Percentiles rank a stretch among this genome's conserved stretches.
Evolutionary conservation across 2,329 filamentous ascomycete species (phyloP).

Genomic region (Aspergillus sp.): DNA sequence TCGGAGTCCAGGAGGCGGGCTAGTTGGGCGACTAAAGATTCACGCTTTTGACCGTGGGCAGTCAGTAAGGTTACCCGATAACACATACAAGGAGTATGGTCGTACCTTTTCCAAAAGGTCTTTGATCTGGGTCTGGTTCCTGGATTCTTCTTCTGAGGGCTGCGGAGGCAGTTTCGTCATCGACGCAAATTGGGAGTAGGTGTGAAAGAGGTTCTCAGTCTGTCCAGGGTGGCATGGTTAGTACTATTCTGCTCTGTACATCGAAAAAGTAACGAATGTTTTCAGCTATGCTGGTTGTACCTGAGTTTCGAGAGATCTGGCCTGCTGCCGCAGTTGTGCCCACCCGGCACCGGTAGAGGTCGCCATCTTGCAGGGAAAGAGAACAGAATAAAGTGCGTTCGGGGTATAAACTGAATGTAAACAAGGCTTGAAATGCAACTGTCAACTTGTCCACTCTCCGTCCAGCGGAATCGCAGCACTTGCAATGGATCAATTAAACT

Average conservation of each 20-base stretch:
- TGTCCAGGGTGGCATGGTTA: constrained; percentile 36
- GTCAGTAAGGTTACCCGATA: neutral
- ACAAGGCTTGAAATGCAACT: neutral
- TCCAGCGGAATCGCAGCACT: constrained; percentile 9
- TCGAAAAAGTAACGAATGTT: neutral
- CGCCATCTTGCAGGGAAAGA: constrained; percentile 45
- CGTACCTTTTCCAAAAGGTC: constrained; percentile 66
- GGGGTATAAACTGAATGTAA: neutral
- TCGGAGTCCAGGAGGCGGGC: constrained; percentile 90
- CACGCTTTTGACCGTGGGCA: constrained; percentile 61
- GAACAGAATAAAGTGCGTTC: neutral
- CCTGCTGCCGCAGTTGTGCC: constrained; percentile 92
- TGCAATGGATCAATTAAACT: neutral
- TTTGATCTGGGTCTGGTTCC: constrained; percentile 76
- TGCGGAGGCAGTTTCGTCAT: constrained; percentile 76
- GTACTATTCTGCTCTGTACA: neutral
- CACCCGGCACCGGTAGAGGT: constrained; percentile 67
- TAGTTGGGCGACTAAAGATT: constrained; percentile 77
- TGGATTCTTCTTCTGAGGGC: constrained; percentile 79
- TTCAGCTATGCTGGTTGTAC: constrained; percentile 50
- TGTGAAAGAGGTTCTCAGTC: constrained; percentile 72
- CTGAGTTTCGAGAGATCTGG: constrained; percentile 83
- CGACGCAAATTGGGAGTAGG: constrained; percentile 87
- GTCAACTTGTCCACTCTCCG: neutral
- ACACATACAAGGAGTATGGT: neutral